A percentile compares a stretch with the other conserved stretches of the same genome.
Conservation (phyloP, 2,329 filamentous ascomycete genomes). For the Neonectria hederae region DNA sequence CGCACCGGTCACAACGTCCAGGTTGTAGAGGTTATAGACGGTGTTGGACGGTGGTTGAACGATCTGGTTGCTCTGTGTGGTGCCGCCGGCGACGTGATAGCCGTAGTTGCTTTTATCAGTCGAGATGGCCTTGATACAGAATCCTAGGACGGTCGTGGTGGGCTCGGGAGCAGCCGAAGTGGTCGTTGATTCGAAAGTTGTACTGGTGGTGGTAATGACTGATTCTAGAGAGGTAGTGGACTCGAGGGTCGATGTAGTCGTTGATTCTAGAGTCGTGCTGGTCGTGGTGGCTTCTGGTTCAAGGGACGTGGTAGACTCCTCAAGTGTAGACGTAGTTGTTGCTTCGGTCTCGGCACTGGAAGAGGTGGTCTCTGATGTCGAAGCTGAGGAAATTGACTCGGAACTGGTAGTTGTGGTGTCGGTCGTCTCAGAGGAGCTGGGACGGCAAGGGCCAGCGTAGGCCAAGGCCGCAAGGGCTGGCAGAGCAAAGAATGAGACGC, state of each 20-base stretch:
- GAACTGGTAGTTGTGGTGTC: background rate
- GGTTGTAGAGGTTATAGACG: background rate
- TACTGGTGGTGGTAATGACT: background rate
- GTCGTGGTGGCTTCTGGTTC: background rate
- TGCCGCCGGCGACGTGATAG: background rate
- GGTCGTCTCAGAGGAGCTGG: background rate
- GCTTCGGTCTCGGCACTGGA: background rate
- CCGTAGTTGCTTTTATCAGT: background rate
- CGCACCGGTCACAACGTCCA: background rate
- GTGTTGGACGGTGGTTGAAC: background rate
- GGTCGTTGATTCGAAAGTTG: background rate
- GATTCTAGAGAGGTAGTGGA: background rate
- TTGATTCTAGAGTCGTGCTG: background rate
- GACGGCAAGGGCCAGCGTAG: background rate
- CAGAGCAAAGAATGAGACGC: background rate
- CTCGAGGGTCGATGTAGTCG: background rate
- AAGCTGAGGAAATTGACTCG: background rate
- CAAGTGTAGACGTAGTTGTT: background rate
- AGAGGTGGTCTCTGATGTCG: too few species aligned
- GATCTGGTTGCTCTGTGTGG: background rate
- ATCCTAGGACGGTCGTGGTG: background rate
- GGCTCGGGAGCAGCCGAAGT: background rate
- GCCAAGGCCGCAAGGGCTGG: background rate
- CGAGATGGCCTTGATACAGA: background rate
- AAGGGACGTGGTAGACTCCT: background rate